Evolutionary conservation across 345 rosid genomes (phyloP).

Genomic region (Lagerstroemia speciosa): DNA sequence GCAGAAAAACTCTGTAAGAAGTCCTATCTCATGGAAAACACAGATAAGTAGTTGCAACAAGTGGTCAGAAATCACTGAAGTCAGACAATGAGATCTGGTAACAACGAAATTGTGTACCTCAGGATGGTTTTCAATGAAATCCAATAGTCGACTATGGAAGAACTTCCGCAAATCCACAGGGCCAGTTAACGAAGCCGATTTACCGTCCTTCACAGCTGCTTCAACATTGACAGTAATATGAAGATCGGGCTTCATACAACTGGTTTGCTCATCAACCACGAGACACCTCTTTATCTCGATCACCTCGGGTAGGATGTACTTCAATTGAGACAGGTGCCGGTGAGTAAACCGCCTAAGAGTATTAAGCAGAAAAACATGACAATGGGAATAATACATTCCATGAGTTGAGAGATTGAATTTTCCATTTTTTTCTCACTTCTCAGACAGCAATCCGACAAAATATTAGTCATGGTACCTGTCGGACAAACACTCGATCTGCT

Average conservation of each 20-base stretch:
- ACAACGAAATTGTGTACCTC: constrained; percentile 31
- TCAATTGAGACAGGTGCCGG: constrained; percentile 62
- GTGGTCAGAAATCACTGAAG: no score
- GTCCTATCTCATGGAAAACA: neutral
- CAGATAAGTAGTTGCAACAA: neutral
- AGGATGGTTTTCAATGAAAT: constrained; percentile 51
- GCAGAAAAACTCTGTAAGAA: neutral
- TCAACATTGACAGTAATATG: constrained; percentile 43
- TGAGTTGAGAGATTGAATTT: neutral
- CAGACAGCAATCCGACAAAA: neutral
- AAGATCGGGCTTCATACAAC: constrained; percentile 84
- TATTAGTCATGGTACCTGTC: constrained; percentile 47
- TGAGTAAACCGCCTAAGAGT: constrained; percentile 63
- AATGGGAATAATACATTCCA: neutral
- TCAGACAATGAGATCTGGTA: neutral
- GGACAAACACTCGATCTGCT: constrained; percentile 51
- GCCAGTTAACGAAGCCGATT: constrained; percentile 29
- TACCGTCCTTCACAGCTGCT: constrained; percentile 28
- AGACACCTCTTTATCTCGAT: constrained; percentile 56
- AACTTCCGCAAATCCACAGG: constrained; percentile 44
- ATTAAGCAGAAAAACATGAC: neutral
- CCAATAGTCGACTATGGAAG: constrained; percentile 48
- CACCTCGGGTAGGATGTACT: constrained; percentile 69
- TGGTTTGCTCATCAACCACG: constrained; percentile 47
- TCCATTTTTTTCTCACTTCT: neutral